Percentiles rank a stretch among this genome's conserved stretches.
phyloP scores from a whole-genome alignment of 495 filamentous ascomycete species.

The Penicillium coffeae region DNA sequence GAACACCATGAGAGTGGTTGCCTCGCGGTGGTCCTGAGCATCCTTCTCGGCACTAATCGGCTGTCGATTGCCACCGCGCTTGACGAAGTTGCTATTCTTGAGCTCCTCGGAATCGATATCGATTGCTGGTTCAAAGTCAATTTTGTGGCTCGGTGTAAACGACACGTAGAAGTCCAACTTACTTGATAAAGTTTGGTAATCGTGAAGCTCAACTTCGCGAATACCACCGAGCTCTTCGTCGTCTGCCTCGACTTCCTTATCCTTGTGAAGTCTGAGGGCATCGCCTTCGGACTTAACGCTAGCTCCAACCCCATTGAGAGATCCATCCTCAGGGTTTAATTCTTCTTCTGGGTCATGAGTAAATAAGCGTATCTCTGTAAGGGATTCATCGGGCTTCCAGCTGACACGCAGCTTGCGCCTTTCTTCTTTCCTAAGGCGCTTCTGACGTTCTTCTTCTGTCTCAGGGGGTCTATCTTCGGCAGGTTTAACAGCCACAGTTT shows the following conservation, averaged over 20 bases:
- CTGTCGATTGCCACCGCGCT: constrained; percentile 57
- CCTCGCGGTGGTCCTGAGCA: constrained; percentile 67
- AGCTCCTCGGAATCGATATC: constrained; percentile 55
- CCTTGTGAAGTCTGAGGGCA: constrained; percentile 70
- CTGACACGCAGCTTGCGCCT: constrained; percentile 65
- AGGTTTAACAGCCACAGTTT: constrained; percentile 49
- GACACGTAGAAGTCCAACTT: constrained; percentile 9
- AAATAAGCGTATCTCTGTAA: constrained; percentile 70
- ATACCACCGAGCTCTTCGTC: constrained; percentile 62
- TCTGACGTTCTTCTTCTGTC: constrained; percentile 69
- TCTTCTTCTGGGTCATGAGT: constrained; percentile 80
- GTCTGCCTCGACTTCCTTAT: constrained; percentile 53
- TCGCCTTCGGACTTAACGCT: constrained; percentile 76
- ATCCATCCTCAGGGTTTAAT: constrained; percentile 61
- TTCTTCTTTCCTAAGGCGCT: constrained; percentile 73
- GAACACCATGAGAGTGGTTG: constrained; percentile 76
- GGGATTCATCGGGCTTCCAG: constrained; percentile 69
- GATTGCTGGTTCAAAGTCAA: constrained; percentile 38
- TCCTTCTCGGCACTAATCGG: constrained; percentile 63
- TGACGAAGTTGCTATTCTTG: constrained; percentile 49
- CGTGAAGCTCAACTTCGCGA: constrained; percentile 42
- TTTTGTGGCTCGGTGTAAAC: not conserved
- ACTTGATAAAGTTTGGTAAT: constrained; percentile 44
- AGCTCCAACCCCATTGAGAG: constrained; percentile 62
- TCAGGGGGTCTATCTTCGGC: constrained; percentile 58